Base-by-base conservation (phyloP, 2,329 filamentous ascomycete species). In the Curvularia spicifera region DNA sequence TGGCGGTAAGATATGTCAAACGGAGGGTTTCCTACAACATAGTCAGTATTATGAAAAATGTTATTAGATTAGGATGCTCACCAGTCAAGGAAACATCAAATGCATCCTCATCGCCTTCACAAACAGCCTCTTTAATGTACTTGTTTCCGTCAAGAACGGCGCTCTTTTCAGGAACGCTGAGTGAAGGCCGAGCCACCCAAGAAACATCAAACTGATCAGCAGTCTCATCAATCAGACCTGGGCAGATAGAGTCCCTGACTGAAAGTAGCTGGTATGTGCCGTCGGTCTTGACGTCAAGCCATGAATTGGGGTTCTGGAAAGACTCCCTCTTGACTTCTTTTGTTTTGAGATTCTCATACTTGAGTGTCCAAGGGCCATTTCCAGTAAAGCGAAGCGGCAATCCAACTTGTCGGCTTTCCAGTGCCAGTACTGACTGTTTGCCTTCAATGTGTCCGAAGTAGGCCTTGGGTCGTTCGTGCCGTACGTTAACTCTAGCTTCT, bases 91-190 rank as follows among this genome's bases (percentile, higher is more conserved):
- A 84, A 52, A 99, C 81, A 70, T 97, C 93, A 54, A 97, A 88
- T 3, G 88, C 87, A 75, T 97, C 94, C 70, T 97, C 90, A 61
- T 98, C 94, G 29, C 94, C 94, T 79, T 99, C 93, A 72, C 95
- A 99, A 29, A 99, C 89, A 60, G 93, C 89, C 42, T 88, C 85
- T 77, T 96, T 96, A 66, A 88, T 74, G 72, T 89, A 90, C 33
- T 83, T 82, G 28, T 82, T 80, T 15, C 82, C 80, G 35, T 83
- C 71, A 15, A 71, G 77, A 10, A 80, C 80, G 46, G 91, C 82
- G 46, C 87, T 85, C 4, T 87, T 86, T 59, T 89, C 84, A 5
- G 87, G 81, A 45, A 95, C 75, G 13, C 83, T 84, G 42, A 96
- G 83, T 61, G 87, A 82, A 0, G 95, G 96, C 46, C 93, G 87